phyloP scores from a whole-genome alignment of 1,284 basidiomycete species.

The Leccinum griseonigrum region DNA sequence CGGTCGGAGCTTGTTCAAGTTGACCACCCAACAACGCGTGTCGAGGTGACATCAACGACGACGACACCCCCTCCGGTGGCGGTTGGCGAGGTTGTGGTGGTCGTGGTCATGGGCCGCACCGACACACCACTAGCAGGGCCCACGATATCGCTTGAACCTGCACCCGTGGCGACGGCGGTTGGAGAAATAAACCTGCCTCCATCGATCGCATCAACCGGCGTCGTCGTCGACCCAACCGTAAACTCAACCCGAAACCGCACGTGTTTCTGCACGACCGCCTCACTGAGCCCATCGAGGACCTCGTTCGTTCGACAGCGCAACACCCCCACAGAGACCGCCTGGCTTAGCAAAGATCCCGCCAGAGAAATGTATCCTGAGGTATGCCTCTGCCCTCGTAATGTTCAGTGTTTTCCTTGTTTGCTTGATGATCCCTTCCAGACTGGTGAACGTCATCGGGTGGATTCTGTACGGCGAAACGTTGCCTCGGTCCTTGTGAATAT shows the following conservation, averaged over 20 bases:
- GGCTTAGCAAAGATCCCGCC: slow-evolving; percentile 45
- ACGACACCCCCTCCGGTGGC: slow-evolving; percentile 9
- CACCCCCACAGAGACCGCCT: slow-evolving; percentile 31
- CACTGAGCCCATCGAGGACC: slow-evolving; percentile 38
- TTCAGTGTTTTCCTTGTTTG: slow-evolving; percentile 55
- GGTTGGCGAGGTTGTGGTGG: slow-evolving; percentile 9
- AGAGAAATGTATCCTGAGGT: slow-evolving; percentile 20
- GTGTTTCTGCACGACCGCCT: slow-evolving; percentile 50
- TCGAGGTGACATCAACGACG: slow-evolving; percentile 19
- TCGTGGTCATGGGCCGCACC: background rate
- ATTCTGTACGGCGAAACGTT: slow-evolving; percentile 5
- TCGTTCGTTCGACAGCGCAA: slow-evolving; percentile 72
- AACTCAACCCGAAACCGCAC: slow-evolving; percentile 64
- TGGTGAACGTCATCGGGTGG: slow-evolving; percentile 19
- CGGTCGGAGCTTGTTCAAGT: background rate
- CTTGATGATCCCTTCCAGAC: slow-evolving; percentile 21
- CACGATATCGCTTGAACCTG: background rate
- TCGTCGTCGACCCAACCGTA: slow-evolving; percentile 40
- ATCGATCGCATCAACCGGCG: slow-evolving; percentile 11
- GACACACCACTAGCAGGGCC: background rate
- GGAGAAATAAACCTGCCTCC: slow-evolving; percentile 17
- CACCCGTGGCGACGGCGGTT: background rate
- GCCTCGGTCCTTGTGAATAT: slow-evolving; percentile 13
- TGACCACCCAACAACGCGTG: slow-evolving; percentile 27
- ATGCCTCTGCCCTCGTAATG: slow-evolving; percentile 7